Conservation (phyloP, 371 early-diverging fungal genomes). For the Catenaria anguillulae region DNA sequence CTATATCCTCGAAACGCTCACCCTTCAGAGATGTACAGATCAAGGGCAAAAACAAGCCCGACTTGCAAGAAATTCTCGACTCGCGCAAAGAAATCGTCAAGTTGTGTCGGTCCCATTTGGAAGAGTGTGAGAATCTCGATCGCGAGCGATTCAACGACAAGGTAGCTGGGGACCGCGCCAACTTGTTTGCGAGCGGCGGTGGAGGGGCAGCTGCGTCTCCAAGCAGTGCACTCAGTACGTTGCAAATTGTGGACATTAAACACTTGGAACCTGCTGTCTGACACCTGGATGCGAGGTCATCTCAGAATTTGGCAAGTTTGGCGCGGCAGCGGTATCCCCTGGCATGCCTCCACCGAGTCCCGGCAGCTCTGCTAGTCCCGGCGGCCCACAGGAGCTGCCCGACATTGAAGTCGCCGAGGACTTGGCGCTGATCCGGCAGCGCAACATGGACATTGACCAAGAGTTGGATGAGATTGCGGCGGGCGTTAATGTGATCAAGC, state of each 20-base stretch:
- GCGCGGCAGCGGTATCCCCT: not conserved
- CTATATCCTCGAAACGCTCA: not conserved
- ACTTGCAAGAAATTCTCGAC: constrained; percentile 11
- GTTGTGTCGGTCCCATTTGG: constrained; percentile 28
- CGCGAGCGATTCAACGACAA: constrained; percentile 27
- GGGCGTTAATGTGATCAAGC: constrained; percentile 29
- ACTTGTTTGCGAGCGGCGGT: constrained; percentile 18
- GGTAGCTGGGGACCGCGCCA: constrained; percentile 21
- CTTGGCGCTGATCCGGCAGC: constrained; percentile 26
- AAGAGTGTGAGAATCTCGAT: constrained; percentile 36
- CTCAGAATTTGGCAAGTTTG: not conserved
- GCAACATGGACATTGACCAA: constrained; percentile 30
- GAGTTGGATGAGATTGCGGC: constrained; percentile 30
- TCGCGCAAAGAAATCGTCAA: constrained; percentile 27
- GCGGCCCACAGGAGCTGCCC: constrained; percentile 18
- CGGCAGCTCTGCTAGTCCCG: not conserved
- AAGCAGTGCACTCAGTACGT: not conserved
- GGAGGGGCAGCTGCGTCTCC: not conserved
- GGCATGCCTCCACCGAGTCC: not conserved
- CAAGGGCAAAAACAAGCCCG: constrained; percentile 22
- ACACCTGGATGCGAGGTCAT: too few species aligned
- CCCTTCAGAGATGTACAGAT: not conserved
- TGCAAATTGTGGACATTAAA: not conserved
- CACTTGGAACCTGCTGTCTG: not conserved
- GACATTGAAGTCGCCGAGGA: constrained; percentile 43